Conservation (phyloP, 768 basidiomycete genomes). For the Leccinum boreale region DNA sequence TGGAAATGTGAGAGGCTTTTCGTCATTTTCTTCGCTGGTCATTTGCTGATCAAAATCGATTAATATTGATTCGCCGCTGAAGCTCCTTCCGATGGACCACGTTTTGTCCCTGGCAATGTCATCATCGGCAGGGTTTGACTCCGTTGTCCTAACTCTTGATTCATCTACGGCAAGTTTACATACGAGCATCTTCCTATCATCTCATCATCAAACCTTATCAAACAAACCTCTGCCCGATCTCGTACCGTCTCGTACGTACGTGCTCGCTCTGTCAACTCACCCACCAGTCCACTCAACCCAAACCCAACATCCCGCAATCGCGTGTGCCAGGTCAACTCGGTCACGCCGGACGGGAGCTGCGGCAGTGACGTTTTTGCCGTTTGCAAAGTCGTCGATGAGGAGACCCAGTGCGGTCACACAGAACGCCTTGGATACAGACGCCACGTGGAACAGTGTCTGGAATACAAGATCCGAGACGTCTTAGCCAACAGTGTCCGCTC, state of each 20-base stretch:
- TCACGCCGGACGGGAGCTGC: conserved; percentile 31
- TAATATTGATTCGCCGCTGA: no score
- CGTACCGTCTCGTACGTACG: conserved; percentile 18
- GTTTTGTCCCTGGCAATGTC: no score
- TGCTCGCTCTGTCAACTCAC: conserved; percentile 17
- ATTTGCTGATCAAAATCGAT: no score
- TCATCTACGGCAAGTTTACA: not conserved
- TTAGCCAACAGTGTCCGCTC: not conserved
- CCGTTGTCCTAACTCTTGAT: no score
- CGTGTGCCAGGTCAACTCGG: conserved; percentile 35
- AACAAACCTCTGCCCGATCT: conserved; percentile 33
- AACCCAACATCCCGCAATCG: conserved; percentile 33
- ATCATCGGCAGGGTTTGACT: no score
- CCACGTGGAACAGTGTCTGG: conserved; percentile 37
- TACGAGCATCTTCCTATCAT: not conserved
- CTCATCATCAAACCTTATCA: conserved; percentile 11
- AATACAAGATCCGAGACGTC: not conserved
- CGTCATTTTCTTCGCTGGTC: no score
- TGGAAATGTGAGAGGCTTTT: no score
- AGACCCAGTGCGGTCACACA: conserved; percentile 38
- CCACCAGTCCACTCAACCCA: conserved; percentile 19
- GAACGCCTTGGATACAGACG: conserved; percentile 40
- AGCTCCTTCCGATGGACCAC: no score
- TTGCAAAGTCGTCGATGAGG: conserved; percentile 40
- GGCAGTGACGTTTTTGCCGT: conserved; percentile 33